Evolutionary conservation across 2,329 filamentous ascomycete species (phyloP), one percentile per base, ranked within the genome.

Genomic region (Aspergillus felis): DNA sequence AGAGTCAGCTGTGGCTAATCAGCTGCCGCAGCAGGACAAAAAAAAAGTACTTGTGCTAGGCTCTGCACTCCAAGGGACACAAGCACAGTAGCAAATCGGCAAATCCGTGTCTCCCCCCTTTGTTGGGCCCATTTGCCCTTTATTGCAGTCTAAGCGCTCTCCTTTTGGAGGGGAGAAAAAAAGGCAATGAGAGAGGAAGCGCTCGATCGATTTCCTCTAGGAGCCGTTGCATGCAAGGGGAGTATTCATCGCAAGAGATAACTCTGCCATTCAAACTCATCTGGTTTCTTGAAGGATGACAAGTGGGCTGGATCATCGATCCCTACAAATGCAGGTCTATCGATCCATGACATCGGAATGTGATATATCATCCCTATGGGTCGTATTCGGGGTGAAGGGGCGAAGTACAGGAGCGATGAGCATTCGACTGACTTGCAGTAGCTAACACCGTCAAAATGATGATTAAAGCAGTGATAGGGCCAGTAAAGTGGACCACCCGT

Each of bases 321-420:
- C 42, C 42, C 42, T 46, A 46, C 42, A 46, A 24, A 24, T 24
- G 42, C 42, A 46, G 42, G 42, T 46, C 42, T 46, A 46, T 46
- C 22, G 42, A 22, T 46, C 42, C 20, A 46, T 46, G 42, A 57
- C 57, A 52, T 58, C 51, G 54, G 42, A 58, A 65, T 67, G 58
- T 66, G 65, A 67, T 60, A 51, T 64, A 58, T 67, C 64, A 57
- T 42, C 22, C 14, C 32, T 38, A 7, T 38, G 32, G 14, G 14
- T 17, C 5, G 14, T 38, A 17, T 17, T 38, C 32, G 14, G 6
- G 32, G 7, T 46, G n/a, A 46, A 22, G 20, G 42, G 42, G n/a
- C 22, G 20, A 20, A 10, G 41, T 10, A 44, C n/a, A 22, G 17
- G n/a, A 10, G n/a, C 20, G 20, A 20, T 17, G 17, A 20, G n/a